Evolutionary conservation across 78 protist species (phyloP).

Genomic region (Guillardia theta): DNA sequence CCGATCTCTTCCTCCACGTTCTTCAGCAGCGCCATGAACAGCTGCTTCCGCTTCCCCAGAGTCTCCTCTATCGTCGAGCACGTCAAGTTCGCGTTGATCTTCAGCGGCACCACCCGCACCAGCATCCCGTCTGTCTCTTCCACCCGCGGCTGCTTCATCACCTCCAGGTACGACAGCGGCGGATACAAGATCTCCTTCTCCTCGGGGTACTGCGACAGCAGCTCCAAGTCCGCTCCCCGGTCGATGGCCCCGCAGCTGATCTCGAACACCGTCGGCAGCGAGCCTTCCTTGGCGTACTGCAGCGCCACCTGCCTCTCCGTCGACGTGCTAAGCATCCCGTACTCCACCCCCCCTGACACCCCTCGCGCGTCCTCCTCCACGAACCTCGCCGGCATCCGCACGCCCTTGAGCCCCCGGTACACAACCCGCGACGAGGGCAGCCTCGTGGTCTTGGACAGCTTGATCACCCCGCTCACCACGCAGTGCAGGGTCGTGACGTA

Average conservation of each 20-base stretch:
- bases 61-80: neutral
- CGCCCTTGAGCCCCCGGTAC: conserved; percentile 33
- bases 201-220: neutral
- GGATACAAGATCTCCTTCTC: neutral
- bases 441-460: neutral
- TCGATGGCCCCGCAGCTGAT: neutral
- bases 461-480: neutral
- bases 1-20: neutral
- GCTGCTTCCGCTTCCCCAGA: neutral
- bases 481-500: conserved; percentile 36
- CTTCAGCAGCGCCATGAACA: neutral
- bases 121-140: no score
- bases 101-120: neutral
- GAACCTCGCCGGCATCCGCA: neutral
- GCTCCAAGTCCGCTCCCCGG: neutral
- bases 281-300: neutral
- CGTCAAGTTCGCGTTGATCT: neutral
- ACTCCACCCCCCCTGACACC: conserved; percentile 34
- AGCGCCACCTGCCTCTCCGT: conserved; percentile 11
- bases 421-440: neutral
- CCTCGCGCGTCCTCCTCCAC: neutral
- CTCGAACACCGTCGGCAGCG: neutral
- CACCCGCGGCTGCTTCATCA: neutral
- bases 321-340: conserved; percentile 40
- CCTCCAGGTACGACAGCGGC: neutral